These are phyloP conservation scores for thale cress (Arabidopsis thaliana) DNA, from an alignment of 345 rosid genomes.

Conservation along the genomic window DNA sequence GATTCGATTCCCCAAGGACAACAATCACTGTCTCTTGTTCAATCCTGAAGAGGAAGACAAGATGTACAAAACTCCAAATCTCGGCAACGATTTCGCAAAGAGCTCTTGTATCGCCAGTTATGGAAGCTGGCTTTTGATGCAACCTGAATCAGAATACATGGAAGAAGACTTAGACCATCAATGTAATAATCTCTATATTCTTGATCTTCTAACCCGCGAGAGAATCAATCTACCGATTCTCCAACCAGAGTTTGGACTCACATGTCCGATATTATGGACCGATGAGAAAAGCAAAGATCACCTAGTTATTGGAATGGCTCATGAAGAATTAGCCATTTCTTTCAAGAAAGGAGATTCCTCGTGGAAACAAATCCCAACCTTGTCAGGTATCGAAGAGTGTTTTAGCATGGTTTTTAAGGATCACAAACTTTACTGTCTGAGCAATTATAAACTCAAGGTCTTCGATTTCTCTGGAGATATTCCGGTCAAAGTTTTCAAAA, in stretches of 20 bases:
- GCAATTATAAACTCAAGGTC: background rate
- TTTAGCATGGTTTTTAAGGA: background rate
- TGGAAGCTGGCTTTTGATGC: slow-evolving; percentile 20
- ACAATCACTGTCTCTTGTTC: slow-evolving; percentile 3
- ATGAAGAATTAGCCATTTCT: background rate
- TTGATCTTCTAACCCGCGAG: background rate
- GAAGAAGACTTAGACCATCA: background rate
- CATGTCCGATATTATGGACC: background rate
- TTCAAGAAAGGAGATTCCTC: background rate
- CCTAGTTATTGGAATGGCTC: background rate
- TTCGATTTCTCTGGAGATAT: slow-evolving; percentile 8
- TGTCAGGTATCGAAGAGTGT: background rate
- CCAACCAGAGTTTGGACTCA: background rate
- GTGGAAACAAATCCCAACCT: background rate
- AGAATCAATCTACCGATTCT: slow-evolving; percentile 17
- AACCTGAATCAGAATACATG: background rate
- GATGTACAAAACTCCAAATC: slow-evolving; percentile 4
- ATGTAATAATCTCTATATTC: background rate
- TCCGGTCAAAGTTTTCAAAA: background rate
- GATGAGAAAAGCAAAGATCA: background rate
- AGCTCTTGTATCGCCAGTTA: background rate
- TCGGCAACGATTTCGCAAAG: background rate
- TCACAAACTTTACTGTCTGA: background rate
- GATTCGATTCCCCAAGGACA: background rate
- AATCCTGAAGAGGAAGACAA: slow-evolving; percentile 24